Conservation (phyloP, 192 early-diverging fungal genomes). For the Coemansia sp. region DNA sequence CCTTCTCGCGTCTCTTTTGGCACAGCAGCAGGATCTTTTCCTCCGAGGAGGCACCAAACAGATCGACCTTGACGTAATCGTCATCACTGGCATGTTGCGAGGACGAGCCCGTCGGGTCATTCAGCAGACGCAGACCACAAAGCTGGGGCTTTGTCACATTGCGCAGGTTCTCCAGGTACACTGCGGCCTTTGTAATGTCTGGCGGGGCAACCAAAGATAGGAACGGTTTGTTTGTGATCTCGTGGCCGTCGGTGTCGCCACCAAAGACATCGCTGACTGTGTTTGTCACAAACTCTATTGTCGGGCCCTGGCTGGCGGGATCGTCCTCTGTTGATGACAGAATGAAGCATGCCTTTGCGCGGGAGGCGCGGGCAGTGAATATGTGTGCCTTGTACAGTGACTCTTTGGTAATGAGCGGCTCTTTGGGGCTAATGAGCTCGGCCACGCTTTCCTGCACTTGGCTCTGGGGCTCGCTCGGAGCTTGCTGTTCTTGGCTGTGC, state of each 20-base stretch:
- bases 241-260: constrained; percentile 37
- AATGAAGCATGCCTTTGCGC: constrained; percentile 45
- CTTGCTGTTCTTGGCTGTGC: not conserved
- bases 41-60: constrained; percentile 43
- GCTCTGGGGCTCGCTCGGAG: not conserved
- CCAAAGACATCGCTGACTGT: constrained; percentile 33
- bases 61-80: constrained; percentile 25
- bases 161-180: constrained; percentile 30
- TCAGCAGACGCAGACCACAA: constrained; percentile 19
- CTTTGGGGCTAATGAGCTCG: constrained; percentile 12
- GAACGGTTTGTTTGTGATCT: constrained; percentile 34
- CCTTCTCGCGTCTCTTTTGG: constrained; percentile 19
- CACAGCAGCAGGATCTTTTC: constrained; percentile 39
- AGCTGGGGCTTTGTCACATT: constrained; percentile 24
- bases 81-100: not conserved
- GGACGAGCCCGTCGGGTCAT: constrained; percentile 1
- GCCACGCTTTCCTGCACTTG: not conserved
- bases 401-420: constrained; percentile 30
- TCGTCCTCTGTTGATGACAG: constrained; percentile 1
- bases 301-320: constrained; percentile 18
- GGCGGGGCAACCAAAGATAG: constrained; percentile 28
- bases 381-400: constrained; percentile 34
- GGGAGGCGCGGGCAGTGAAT: constrained; percentile 37
- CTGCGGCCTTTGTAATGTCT: constrained; percentile 33
- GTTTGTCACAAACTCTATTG: constrained; percentile 43